Conservation (phyloP, 108 stramenopile genomes). For the Pseudonitzschia multiseries region DNA sequence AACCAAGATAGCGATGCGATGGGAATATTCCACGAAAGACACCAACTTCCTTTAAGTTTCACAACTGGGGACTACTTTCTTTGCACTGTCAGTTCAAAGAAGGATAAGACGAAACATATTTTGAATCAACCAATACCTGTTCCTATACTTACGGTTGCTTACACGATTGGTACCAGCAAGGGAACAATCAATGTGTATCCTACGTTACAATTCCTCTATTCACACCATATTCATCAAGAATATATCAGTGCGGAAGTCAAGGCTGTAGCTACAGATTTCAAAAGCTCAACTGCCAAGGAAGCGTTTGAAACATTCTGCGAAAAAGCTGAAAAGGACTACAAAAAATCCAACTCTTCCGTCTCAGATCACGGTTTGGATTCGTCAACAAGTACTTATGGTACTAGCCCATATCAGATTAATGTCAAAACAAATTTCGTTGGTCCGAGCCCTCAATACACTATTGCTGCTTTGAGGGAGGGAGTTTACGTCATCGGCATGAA, state of each 20-base stretch:
- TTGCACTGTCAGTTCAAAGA: slow-evolving; percentile 12
- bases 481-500: slow-evolving; percentile 43
- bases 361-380: neutral
- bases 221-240: slow-evolving; percentile 25
- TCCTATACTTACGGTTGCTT: slow-evolving; percentile 20
- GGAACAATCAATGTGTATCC: slow-evolving; percentile 30
- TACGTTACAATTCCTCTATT: slow-evolving; percentile 35
- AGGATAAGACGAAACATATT: slow-evolving; percentile 23
- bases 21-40: slow-evolving; percentile 33
- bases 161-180: slow-evolving; percentile 9
- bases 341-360: neutral
- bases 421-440: slow-evolving; percentile 21
- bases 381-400: neutral
- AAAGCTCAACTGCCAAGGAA: slow-evolving; percentile 1
- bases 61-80: slow-evolving; percentile 25
- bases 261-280: slow-evolving; percentile 11
- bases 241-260: slow-evolving; percentile 28
- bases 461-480: slow-evolving; percentile 28
- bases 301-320: slow-evolving; percentile 15
- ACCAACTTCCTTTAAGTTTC: slow-evolving; percentile 21
- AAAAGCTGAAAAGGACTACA: slow-evolving; percentile 5
- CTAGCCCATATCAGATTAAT: slow-evolving; percentile 2
- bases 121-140: slow-evolving; percentile 27
- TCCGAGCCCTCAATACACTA: slow-evolving; percentile 33
- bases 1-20: slow-evolving; percentile 39